Conservation (phyloP, 176 grass and related monocot genomes). For the Phragmites australis region DNA sequence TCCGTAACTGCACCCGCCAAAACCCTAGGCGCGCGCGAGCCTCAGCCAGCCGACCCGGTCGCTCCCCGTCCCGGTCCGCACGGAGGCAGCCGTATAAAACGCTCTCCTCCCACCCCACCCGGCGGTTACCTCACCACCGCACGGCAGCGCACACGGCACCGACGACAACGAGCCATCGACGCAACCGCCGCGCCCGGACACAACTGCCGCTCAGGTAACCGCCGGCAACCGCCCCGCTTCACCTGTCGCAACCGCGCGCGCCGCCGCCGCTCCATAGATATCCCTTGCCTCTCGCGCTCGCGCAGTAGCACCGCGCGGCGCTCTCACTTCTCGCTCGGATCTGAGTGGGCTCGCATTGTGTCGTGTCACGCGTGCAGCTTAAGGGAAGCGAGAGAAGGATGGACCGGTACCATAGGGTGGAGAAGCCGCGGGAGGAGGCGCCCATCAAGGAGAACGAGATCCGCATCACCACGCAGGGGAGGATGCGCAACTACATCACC, state of each 20-base stretch:
- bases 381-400: conserved; percentile 36
- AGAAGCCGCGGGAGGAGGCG: conserved; percentile 93
- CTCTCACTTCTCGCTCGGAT: conserved; percentile 12
- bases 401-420: conserved; percentile 97
- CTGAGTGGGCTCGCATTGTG: conserved; percentile 28
- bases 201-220: conserved; percentile 19
- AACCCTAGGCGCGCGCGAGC: conserved; percentile 55
- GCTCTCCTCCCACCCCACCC: background rate
- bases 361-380: conserved; percentile 6
- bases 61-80: conserved; percentile 17
- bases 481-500: conserved; percentile 99
- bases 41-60: conserved; percentile 42
- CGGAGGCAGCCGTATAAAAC: conserved; percentile 54
- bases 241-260: background rate
- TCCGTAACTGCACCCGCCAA: conserved; percentile 36
- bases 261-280: background rate
- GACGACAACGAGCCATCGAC: conserved; percentile 18
- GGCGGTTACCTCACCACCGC: conserved; percentile 33
- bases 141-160: no score
- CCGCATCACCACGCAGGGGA: conserved; percentile 94
- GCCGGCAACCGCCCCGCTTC: background rate
- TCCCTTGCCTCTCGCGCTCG: background rate
- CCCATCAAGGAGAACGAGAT: conserved; percentile 99
- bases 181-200: conserved; percentile 11
- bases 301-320: background rate